Evolutionary conservation across 1,139 yeast genomes (phyloP), one percentile per base, ranked within the genome.

Genomic region (Blastobotrys buckinghamii): DNA sequence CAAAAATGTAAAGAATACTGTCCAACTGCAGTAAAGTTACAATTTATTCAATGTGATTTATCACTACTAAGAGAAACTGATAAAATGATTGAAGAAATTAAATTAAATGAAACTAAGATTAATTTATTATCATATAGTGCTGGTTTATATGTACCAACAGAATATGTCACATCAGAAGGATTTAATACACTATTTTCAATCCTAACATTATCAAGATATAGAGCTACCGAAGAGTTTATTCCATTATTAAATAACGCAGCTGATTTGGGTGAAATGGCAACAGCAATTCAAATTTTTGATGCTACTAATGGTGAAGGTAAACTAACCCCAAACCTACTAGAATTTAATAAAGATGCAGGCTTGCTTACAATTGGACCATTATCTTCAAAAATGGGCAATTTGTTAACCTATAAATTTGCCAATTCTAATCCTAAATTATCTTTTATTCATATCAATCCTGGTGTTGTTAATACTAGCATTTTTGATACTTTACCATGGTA

Each of bases 381-480:
- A 22, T 16, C 16, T 17, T 16, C 27, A 15, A 38, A 27, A 38
- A 13, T 38, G 24, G n/a, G 17, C 7, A 38, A 38, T 19, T 47
- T 60, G 16, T 55, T 60, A 1, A 55, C 50, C 17, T 27, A 44
- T 40, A 45, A 54, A 26, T 60, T 61, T 49, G 62, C 64, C 2
- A 42, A 51, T 22, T 45, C 49, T 13, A 55, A 63, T 49, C 66
- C 68, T 15, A 48, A 54, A 5, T 44, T 64, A 13, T 29, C 56
- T 2, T 63, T 64, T 46, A 50, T 51, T 26, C 68, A 64, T 51
- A 53, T 52, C n/a, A 47, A 48, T 47, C 68, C 68, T 7, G 68
- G 68, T 7, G 8, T 56, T n/a, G 65, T 64, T 22, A 45, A 48
- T 9, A 60, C 67, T 7, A 19, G 19, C 8, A 5, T 38, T 19